Evolutionary conservation across 179 eudicot genomes (phyloP).

Genomic region (Spinacia oleracea): DNA sequence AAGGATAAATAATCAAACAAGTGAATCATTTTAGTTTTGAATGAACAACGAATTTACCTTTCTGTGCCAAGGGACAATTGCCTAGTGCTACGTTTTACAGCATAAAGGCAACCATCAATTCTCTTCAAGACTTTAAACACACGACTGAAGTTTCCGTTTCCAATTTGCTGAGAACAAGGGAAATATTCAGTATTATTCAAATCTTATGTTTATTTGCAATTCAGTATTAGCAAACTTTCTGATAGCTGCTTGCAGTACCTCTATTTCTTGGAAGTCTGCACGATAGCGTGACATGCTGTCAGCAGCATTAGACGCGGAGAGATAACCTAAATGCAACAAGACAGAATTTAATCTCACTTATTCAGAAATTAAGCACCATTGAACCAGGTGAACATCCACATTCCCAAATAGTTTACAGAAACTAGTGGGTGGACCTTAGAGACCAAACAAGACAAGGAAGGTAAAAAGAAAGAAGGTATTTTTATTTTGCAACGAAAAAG

Average conservation of each 20-base stretch:
- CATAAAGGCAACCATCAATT: slow-evolving; percentile 89
- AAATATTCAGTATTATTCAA: background rate
- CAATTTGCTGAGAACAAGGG: slow-evolving; percentile 67
- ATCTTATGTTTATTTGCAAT: background rate
- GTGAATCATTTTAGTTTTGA: background rate
- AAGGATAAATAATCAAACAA: background rate
- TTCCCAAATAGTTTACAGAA: background rate
- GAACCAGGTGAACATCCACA: background rate
- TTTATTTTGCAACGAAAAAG: background rate
- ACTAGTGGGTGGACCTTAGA: background rate
- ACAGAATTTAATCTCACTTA: background rate
- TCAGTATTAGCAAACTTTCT: background rate
- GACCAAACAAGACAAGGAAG: background rate
- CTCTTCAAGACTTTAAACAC: slow-evolving; percentile 81
- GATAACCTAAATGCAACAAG: slow-evolving; percentile 41
- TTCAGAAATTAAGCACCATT: background rate
- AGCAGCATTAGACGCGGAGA: slow-evolving; percentile 47
- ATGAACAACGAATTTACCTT: slow-evolving; percentile 43
- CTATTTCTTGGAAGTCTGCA: slow-evolving; percentile 79
- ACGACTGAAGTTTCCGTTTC: slow-evolving; percentile 76
- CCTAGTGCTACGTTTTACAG: slow-evolving; percentile 69
- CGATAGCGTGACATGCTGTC: slow-evolving; percentile 72
- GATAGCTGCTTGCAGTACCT: slow-evolving; percentile 44
- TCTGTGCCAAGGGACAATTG: slow-evolving; percentile 65
- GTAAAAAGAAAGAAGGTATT: background rate